Base-by-base conservation (phyloP, 192 early-diverging fungal genomes). In the Coemansia sp. region DNA sequence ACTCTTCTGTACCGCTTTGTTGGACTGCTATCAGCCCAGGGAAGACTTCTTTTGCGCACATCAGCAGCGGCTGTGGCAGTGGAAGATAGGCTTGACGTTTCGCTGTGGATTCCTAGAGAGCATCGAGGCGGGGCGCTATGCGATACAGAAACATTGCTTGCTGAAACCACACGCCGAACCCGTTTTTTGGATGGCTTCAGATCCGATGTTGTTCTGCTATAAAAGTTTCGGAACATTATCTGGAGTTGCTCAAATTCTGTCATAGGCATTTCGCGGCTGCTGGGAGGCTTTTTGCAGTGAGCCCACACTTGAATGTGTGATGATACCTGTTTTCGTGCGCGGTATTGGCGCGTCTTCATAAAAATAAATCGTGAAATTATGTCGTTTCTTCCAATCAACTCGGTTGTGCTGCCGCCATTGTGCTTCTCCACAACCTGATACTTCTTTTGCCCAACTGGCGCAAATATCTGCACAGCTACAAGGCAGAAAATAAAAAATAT, bases 251-350 rank as follows among this genome's bases (percentile, higher is more conserved):
- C 29, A 54, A 82, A 82, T 30, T 57, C 73, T 19, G 32, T 63
- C 52, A 70, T 64, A 42, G 55, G n/a, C 64, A 82, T 74, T 54
- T 60, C 61, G 46, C 70, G 66, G 67, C 67, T 71, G 74, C 81
- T 71, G 33, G 80, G 75, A 20, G 76, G 72, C 68, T 88, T 87
- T 59, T 87, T 86, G 51, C 89, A 89, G 64, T 92, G 88, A 57
- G 87, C 88, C 72, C 89, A 81, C 7, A 92, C 90, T 66, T 92
- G 90, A 30, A 92, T 89, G 64, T 92, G 90, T 20, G 88, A 90
- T 1, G 89, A 90, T 6, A 92, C 89, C 63, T 92, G 90, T 70
- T 92, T 92, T 57, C 89, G 82, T n/a, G 89, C 84, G 9, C 90
- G 83, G 27, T 83, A 84, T 33, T 86, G 88, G 54, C 72, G 51